Base-by-base conservation (phyloP, 768 basidiomycete species). In the Favolaschia claudopus region DNA sequence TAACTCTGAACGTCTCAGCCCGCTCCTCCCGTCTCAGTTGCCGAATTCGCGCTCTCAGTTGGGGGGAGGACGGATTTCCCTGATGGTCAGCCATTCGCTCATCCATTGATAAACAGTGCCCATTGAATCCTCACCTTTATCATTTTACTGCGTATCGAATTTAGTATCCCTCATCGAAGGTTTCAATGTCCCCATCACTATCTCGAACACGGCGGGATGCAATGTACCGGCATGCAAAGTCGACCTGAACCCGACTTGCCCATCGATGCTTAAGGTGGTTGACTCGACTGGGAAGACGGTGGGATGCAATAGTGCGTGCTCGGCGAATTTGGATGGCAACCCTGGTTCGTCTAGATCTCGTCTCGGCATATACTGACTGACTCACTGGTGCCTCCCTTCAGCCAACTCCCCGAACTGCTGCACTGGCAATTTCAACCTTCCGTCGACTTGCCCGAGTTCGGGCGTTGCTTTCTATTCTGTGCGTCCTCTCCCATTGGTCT, bases 141-240 rank as follows among this genome's bases (percentile, higher is more conserved):
- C 13, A 37, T 34, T n/a, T 31, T 5, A 12, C 9, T 27, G 54
- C 78, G 80, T n/a, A 36, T 10, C 10, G 12, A 36, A 36, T 10
- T 10, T n/a, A 54, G 52, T 79, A n/a, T 80, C 79, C 27, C 68
- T 82, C 5, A 79, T 81, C 27, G 76, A 81, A 45, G 81, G 79
- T 6, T 81, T 70, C 54, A 79, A 82, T 63, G 54, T 83, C 17
- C 81, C 82, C 19, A 58, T 82, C 32, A 48, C 70, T 3, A 76
- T 83, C 46, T 74, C 70, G 22, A 82, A 79, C 62, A 55, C 37
- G 60, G 72, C 67, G 25, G 74, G 69, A 6, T 83, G 82, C 55
- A 58, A 58, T 24, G 55, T 75, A 10, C 75, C 82, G 1, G 67
- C 73, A 55, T 83, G 81, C 63, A 66, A 76, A 0, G 78, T 79